Conservation (phyloP, 2,329 filamentous ascomycete species). For the Aspergillus sergii region DNA sequence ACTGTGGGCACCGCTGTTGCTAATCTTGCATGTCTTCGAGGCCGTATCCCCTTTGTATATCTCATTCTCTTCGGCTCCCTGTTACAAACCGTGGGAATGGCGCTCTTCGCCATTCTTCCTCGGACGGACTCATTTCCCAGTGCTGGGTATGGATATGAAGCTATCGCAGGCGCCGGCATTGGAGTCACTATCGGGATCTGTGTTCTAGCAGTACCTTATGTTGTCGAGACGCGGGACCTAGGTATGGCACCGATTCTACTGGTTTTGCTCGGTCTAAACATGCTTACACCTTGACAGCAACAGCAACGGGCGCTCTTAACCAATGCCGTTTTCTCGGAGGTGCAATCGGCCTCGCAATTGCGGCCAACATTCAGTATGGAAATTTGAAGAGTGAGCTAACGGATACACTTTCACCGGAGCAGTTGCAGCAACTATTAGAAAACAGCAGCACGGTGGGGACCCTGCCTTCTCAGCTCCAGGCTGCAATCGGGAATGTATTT, state of each 20-base stretch:
- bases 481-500: neutral
- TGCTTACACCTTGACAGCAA: neutral
- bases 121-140: neutral
- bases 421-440: neutral
- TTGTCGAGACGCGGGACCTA: conserved; percentile 4
- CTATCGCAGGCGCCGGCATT: neutral
- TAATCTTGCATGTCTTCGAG: neutral
- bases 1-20: conserved; percentile 1
- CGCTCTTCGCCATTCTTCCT: neutral
- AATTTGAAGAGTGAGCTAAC: neutral
- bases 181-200: conserved; percentile 6
- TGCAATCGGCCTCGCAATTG: conserved; percentile 7
- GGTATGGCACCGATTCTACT: neutral
- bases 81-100: conserved; percentile 5
- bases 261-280: neutral
- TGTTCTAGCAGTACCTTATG: conserved; percentile 4
- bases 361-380: conserved; percentile 1
- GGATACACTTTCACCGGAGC: neutral
- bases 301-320: conserved; percentile 5
- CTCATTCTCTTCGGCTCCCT: conserved; percentile 5
- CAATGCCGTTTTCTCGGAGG: conserved; percentile 10
- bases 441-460: neutral
- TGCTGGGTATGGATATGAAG: conserved; percentile 5
- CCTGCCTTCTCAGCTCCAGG: neutral
- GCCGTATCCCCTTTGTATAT: conserved; percentile 8